These are phyloP conservation scores for Spiraea crenata DNA, from an alignment of 331 rosid species.

Conservation along the genomic window DNA sequence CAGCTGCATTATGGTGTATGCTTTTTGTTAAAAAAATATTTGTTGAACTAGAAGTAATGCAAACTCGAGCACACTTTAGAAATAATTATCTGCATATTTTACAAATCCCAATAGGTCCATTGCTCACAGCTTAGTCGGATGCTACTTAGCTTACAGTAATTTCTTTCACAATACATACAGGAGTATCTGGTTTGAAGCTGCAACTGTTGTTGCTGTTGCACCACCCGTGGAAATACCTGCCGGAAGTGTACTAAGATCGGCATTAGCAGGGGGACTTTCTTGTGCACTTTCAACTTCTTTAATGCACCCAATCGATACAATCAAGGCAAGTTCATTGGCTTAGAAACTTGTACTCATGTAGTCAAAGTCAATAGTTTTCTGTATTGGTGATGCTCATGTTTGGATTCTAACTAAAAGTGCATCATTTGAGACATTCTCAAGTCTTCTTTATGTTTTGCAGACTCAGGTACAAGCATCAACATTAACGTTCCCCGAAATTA, in stretches of 20 bases:
- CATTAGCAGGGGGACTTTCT: conserved; percentile 97
- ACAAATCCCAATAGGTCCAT: not conserved
- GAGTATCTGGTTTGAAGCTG: conserved; percentile 99
- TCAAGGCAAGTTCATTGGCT: conserved; percentile 63
- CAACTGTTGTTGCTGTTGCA: conserved; percentile 91
- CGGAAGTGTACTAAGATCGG: conserved; percentile 95
- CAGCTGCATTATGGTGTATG: not conserved
- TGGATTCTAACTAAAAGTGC: conserved; percentile 17
- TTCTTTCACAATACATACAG: conserved; percentile 43
- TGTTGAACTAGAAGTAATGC: not conserved
- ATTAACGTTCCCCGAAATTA: conserved; percentile 84
- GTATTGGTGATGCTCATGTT: conserved; percentile 17
- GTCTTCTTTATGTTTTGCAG: conserved; percentile 43
- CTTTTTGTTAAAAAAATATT: not conserved
- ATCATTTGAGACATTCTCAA: conserved; percentile 6
- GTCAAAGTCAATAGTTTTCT: conserved; percentile 1
- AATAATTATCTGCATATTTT: conserved; percentile 3
- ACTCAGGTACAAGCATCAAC: conserved; percentile 96
- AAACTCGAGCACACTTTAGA: not conserved
- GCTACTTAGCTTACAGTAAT: conserved; percentile 21
- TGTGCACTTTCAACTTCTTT: conserved; percentile 93
- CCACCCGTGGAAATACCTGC: conserved; percentile 91
- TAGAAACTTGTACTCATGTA: not conserved
- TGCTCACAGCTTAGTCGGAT: not conserved
- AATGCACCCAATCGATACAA: conserved; percentile 87